A percentile compares a stretch with the other conserved stretches of the same genome.
Evolutionary conservation across 2,329 filamentous ascomycete genomes (phyloP).

Genomic region (Mycosphaerelloides madeirae): DNA sequence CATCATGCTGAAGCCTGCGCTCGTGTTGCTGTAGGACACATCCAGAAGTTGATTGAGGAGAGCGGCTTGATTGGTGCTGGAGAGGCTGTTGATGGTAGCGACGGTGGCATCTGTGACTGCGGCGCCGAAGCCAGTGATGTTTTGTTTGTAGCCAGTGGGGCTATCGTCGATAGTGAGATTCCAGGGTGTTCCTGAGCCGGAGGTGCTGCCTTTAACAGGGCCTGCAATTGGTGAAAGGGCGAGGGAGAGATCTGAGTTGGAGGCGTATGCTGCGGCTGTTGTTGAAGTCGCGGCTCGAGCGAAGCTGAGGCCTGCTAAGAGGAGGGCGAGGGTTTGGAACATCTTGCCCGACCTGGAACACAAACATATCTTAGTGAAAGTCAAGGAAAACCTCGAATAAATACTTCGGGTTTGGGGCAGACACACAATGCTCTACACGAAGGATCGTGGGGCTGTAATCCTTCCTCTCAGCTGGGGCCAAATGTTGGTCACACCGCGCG

Average conservation of each 20-base stretch:
- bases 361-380: no score
- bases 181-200: conserved; percentile 8
- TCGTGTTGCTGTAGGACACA: conserved; percentile 14
- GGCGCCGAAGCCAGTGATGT: conserved; percentile 17
- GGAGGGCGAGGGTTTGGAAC: no score
- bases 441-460: no score
- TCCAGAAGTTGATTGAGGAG: conserved; percentile 13
- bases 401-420: no score
- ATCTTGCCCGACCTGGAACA: no score
- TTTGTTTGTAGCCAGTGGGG: conserved; percentile 13
- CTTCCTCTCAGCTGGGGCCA: no score
- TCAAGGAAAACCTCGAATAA: no score
- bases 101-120: conserved; percentile 20
- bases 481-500: no score
- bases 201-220: conserved; percentile 6
- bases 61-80: conserved; percentile 5
- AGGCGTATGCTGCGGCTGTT: conserved; percentile 14
- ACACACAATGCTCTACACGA: no score
- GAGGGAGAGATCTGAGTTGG: conserved; percentile 14
- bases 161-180: conserved; percentile 25
- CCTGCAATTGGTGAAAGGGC: conserved; percentile 13
- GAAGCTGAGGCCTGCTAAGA: no score
- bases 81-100: conserved; percentile 12
- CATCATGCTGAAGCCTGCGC: conserved; percentile 17
- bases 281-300: no score